phyloP scores from a whole-genome alignment of 1,284 basidiomycete genomes.

The Ustilago vetiveriae region DNA sequence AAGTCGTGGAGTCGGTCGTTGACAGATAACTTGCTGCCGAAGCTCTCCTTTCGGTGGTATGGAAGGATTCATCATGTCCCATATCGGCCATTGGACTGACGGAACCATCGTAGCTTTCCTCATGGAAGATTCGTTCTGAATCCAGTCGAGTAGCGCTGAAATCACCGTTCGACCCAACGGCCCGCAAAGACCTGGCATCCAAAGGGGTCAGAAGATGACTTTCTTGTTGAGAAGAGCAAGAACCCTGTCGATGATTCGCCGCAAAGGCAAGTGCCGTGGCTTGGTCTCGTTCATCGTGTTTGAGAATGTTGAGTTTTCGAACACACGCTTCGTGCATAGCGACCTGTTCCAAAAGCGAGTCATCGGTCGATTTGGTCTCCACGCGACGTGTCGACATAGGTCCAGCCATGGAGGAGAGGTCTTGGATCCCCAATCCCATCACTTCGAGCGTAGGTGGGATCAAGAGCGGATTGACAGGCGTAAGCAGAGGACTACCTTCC shows the following conservation, averaged over 20 bases:
- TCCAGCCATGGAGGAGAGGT: too few relatives aligned
- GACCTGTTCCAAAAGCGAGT: conserved; percentile 40
- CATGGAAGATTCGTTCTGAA: conserved; percentile 18
- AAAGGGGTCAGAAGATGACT: background rate
- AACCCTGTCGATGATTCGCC: conserved; percentile 2
- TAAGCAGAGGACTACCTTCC: conserved; percentile 22
- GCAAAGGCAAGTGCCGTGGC: conserved; percentile 19
- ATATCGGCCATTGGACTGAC: conserved; percentile 41
- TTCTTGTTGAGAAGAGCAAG: too few relatives aligned
- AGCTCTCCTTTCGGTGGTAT: conserved; percentile 13
- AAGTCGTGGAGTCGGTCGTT: conserved; percentile 18
- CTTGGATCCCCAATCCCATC: conserved; percentile 37
- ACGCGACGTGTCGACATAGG: too few relatives aligned
- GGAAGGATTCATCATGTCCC: conserved; percentile 14
- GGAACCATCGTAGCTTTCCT: conserved; percentile 25
- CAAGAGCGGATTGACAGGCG: conserved; percentile 13
- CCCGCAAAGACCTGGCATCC: conserved; percentile 5
- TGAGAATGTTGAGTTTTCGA: conserved; percentile 11
- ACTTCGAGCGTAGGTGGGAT: conserved; percentile 14
- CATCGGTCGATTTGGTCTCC: conserved; percentile 19
- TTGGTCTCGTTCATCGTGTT: conserved; percentile 19
- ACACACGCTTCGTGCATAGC: conserved; percentile 42
- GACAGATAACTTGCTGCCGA: conserved; percentile 35
- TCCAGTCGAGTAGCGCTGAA: conserved; percentile 23
- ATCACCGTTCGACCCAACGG: conserved; percentile 13